phyloP scores from a whole-genome alignment of 179 eudicot genomes.

The Silene vulgaris region DNA sequence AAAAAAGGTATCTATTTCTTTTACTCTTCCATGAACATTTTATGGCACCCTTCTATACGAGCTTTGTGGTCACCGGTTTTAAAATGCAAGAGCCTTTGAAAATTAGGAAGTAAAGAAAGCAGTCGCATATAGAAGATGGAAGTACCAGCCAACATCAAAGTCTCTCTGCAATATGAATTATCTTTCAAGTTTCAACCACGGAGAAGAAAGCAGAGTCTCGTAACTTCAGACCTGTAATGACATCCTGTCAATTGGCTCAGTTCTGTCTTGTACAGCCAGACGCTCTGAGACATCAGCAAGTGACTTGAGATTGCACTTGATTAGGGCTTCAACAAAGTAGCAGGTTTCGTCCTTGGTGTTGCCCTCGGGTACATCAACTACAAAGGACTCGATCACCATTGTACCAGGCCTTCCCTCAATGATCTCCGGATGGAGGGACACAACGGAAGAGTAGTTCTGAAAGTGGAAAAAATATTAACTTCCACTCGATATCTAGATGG shows the following conservation, averaged over 20 bases:
- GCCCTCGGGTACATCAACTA: conserved; percentile 77
- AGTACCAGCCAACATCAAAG: conserved; percentile 2
- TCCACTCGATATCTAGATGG: not conserved
- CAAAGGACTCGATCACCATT: conserved; percentile 74
- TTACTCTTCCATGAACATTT: conserved; percentile 3
- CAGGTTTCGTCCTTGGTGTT: conserved; percentile 83
- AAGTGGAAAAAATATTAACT: not conserved
- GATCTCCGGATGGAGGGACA: conserved; percentile 71
- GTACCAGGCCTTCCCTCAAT: conserved; percentile 83
- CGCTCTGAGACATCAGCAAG: conserved; percentile 69
- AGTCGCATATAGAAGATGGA: conserved; percentile 3
- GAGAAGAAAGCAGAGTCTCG: not conserved
- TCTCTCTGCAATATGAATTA: not conserved
- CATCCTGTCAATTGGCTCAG: conserved; percentile 53
- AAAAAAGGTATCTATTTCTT: not conserved
- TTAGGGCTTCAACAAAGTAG: conserved; percentile 65
- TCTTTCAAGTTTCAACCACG: not conserved
- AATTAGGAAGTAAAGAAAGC: not conserved
- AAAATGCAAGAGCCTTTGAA: not conserved
- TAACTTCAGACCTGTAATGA: conserved; percentile 19
- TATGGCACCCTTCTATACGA: not conserved
- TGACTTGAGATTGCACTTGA: conserved; percentile 77
- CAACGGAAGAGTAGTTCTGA: conserved; percentile 78
- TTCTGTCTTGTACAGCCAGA: conserved; percentile 59
- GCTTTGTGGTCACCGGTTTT: not conserved